Evolutionary conservation across 2,329 filamentous ascomycete genomes (phyloP).

Genomic region (Botrytis deweyae): DNA sequence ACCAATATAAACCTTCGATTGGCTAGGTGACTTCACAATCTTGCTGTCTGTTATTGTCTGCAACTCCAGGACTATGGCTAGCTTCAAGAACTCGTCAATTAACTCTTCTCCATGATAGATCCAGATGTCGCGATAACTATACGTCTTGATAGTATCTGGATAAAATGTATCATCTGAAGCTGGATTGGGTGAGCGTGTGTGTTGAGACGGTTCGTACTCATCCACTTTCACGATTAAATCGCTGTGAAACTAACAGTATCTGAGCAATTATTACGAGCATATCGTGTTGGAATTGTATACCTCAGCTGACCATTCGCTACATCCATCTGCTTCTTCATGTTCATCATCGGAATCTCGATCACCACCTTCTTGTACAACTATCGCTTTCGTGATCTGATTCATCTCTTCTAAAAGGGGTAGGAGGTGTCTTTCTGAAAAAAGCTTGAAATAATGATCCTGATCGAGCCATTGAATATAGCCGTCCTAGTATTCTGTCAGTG

Average conservation of each 20-base stretch:
- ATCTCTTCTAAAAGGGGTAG: conserved; percentile 10
- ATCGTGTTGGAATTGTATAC: neutral
- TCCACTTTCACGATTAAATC: conserved; percentile 13
- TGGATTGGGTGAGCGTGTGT: conserved; percentile 23
- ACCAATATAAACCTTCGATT: conserved; percentile 29
- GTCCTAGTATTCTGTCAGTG: conserved; percentile 13
- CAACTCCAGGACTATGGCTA: conserved; percentile 17
- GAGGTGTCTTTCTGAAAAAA: conserved; percentile 5
- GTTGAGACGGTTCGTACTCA: neutral
- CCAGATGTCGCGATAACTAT: neutral
- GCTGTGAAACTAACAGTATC: conserved; percentile 10
- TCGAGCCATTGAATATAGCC: conserved; percentile 17
- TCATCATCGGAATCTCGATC: conserved; percentile 6
- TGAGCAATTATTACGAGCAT: neutral
- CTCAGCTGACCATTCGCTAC: conserved; percentile 3
- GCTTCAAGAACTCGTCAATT: conserved; percentile 4
- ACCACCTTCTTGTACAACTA: neutral
- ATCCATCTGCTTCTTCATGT: neutral
- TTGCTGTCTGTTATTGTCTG: conserved; percentile 29
- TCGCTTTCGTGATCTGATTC: conserved; percentile 11
- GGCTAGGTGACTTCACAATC: conserved; percentile 27
- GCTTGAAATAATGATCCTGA: conserved; percentile 14
- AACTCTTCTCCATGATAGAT: neutral
- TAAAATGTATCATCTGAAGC: conserved; percentile 17
- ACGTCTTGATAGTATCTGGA: conserved; percentile 1